phyloP scores from a whole-genome alignment of 2,329 filamentous ascomycete species.

The Aspergillus fructus region DNA sequence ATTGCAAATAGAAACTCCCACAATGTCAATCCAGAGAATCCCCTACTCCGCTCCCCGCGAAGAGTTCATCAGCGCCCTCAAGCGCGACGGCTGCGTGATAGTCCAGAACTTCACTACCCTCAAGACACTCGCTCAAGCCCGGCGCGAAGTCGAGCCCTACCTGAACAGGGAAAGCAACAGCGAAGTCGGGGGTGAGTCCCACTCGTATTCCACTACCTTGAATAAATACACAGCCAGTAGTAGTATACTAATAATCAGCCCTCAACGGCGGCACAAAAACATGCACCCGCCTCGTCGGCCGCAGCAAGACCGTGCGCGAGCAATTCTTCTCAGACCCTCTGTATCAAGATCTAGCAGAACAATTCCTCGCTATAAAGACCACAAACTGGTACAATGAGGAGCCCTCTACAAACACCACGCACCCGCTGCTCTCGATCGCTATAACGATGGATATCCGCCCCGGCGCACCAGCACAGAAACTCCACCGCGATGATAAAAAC shows the following conservation, averaged over 20 bases:
- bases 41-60: not conserved
- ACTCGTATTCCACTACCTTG: not conserved
- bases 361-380: constrained; percentile 28
- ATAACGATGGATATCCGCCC: constrained; percentile 21
- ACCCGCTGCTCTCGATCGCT: constrained; percentile 24
- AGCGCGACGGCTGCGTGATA: constrained; percentile 10
- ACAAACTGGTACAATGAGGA: constrained; percentile 28
- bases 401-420: constrained; percentile 27
- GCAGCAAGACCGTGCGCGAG: constrained; percentile 13
- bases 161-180: constrained; percentile 3
- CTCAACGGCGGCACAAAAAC: constrained; percentile 9
- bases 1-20: not conserved
- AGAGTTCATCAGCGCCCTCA: not conserved
- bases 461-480: constrained; percentile 12
- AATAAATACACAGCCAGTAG: not conserved
- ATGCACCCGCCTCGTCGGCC: constrained; percentile 15
- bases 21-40: not conserved
- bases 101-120: constrained; percentile 10
- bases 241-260: not conserved
- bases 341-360: constrained; percentile 16
- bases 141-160: constrained; percentile 10
- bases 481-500: constrained; percentile 18
- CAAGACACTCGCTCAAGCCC: constrained; percentile 1
- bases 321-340: constrained; percentile 13
- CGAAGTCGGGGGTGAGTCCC: constrained; percentile 12